Conservation (phyloP, 2,329 filamentous ascomycete genomes). For the Venturia pyrina region DNA sequence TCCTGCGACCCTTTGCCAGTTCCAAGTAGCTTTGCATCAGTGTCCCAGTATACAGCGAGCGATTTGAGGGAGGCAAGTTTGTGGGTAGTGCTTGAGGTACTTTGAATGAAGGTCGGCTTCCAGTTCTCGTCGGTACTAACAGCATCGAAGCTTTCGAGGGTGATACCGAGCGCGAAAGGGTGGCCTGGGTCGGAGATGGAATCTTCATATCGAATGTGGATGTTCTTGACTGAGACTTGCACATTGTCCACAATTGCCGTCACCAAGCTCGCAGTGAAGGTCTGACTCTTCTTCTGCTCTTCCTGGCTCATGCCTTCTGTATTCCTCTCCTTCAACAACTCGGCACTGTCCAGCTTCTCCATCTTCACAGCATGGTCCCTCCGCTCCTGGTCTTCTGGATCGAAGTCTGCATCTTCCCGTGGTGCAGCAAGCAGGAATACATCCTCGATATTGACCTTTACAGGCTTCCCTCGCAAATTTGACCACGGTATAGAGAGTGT, state of each 20-base stretch:
- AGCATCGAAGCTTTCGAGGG: constrained; percentile 91
- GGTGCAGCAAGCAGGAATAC: constrained; percentile 91
- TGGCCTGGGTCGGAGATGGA: constrained; percentile 90
- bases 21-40: constrained; percentile 74
- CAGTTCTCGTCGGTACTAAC: constrained; percentile 92
- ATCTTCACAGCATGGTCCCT: constrained; percentile 90
- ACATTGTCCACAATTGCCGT: constrained; percentile 98
- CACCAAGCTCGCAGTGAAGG: constrained; percentile 87
- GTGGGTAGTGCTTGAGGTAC: constrained; percentile 71
- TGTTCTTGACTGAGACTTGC: constrained; percentile 95
- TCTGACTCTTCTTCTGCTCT: constrained; percentile 95
- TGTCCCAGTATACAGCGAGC: constrained; percentile 96
- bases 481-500: constrained; percentile 96
- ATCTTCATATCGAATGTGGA: constrained; percentile 96
- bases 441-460: constrained; percentile 93
- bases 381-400: constrained; percentile 83
- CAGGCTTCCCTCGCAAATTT: constrained; percentile 85
- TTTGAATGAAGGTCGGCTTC: constrained; percentile 92
- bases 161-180: constrained; percentile 86
- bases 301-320: constrained; percentile 90
- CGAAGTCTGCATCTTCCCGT: constrained; percentile 88
- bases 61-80: constrained; percentile 88
- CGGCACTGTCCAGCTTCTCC: constrained; percentile 94
- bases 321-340: constrained; percentile 83
- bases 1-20: constrained; percentile 66